A percentile compares a stretch with the other conserved stretches of the same genome.
Evolutionary conservation across 2,329 filamentous ascomycete genomes (phyloP).

Genomic region (Escovopsis sp.): DNA sequence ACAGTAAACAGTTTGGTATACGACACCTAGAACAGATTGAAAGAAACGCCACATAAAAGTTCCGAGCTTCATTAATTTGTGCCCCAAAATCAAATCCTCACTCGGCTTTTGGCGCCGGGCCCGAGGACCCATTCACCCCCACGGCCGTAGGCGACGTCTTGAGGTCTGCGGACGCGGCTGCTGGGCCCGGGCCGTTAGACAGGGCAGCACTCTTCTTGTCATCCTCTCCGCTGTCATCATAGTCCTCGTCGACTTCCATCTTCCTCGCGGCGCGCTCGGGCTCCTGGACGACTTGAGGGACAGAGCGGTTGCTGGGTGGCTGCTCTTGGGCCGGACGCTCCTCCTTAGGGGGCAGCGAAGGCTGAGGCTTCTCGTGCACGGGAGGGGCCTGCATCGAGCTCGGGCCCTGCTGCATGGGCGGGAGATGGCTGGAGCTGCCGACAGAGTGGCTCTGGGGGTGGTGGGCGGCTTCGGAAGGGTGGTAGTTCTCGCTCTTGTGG

Average conservation of each 20-base stretch:
- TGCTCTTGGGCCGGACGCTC: conserved; percentile 36
- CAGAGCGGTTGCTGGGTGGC: conserved; percentile 28
- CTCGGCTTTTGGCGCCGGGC: conserved; percentile 33
- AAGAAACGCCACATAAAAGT: conserved; percentile 9
- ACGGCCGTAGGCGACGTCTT: conserved; percentile 36
- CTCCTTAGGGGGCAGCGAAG: conserved; percentile 33
- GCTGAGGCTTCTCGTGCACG: conserved; percentile 32
- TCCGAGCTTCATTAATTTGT: conserved; percentile 12
- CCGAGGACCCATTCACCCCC: conserved; percentile 28
- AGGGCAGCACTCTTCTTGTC: conserved; percentile 45
- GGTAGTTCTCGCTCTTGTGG: conserved; percentile 63
- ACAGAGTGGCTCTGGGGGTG: conserved; percentile 47
- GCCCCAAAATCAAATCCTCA: conserved; percentile 7
- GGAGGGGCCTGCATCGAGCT: conserved; percentile 38
- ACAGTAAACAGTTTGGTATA: conserved; percentile 9
- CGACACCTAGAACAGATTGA: conserved; percentile 9
- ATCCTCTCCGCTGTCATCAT: conserved; percentile 87
- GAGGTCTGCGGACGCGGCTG: conserved; percentile 33
- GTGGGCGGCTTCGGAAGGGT: conserved; percentile 85
- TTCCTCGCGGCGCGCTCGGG: conserved; percentile 73
- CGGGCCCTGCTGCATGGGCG: conserved; percentile 48
- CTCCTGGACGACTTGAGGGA: conserved; percentile 46
- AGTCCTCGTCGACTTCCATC: conserved; percentile 96
- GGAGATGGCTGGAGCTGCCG: conserved; percentile 33
- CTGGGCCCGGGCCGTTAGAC: conserved; percentile 30